Evolutionary conservation across 1,284 basidiomycete species (phyloP).

Genomic region (Leccinum solheimii): DNA sequence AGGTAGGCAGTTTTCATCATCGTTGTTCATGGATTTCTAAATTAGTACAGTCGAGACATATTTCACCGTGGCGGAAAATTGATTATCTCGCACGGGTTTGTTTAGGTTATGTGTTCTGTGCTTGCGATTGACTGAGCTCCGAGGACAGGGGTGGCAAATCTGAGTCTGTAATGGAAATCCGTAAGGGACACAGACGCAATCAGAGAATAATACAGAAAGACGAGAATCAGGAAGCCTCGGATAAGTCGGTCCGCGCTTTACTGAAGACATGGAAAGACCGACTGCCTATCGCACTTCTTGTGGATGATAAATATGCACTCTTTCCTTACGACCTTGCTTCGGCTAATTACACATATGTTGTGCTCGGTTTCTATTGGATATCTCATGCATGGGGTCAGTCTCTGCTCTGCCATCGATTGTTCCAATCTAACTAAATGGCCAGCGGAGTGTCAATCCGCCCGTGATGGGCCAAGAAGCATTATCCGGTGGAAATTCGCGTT

Average conservation of each 20-base stretch:
- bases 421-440: conserved; percentile 16
- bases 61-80: conserved; percentile 63
- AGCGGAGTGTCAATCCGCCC: conserved; percentile 64
- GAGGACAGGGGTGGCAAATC: conserved; percentile 62
- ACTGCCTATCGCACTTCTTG: conserved; percentile 63
- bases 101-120: conserved; percentile 1
- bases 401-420: conserved; percentile 6
- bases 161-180: conserved; percentile 45
- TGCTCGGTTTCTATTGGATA: conserved; percentile 73
- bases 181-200: conserved; percentile 39
- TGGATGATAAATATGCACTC: conserved; percentile 66
- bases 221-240: conserved; percentile 61
- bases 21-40: conserved; percentile 8
- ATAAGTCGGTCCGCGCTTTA: conserved; percentile 68
- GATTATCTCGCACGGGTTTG: conserved; percentile 79
- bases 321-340: conserved; percentile 68
- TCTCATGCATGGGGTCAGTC: conserved; percentile 68
- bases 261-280: conserved; percentile 51
- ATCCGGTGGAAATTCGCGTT: conserved; percentile 78
- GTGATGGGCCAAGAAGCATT: conserved; percentile 48
- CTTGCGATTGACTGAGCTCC: conserved; percentile 2
- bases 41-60: conserved; percentile 56
- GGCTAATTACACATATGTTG: conserved; percentile 59
- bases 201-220: conserved; percentile 37
- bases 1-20: conserved; percentile 42